Percentiles rank a stretch among this genome's conserved stretches.
Conservation (phyloP, 441 rosid species). For the Lepidium campestre region DNA sequence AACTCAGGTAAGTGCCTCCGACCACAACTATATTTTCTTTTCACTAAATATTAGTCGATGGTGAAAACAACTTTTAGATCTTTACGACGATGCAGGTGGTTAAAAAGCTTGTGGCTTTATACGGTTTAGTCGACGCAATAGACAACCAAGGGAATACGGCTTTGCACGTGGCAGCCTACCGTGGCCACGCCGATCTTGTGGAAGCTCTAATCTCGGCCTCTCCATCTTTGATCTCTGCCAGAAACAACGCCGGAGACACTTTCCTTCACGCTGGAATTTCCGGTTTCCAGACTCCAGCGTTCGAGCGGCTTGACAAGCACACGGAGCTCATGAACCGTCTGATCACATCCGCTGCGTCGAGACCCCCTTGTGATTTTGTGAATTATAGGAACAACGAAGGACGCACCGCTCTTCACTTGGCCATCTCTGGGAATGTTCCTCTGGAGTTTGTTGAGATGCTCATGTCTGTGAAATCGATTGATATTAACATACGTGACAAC, state of each 20-base stretch:
- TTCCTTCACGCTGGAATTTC: constrained; percentile 78
- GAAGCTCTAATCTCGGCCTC: constrained; percentile 57
- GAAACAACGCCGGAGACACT: constrained; percentile 73
- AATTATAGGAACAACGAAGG: constrained; percentile 68
- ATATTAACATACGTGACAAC: constrained; percentile 43
- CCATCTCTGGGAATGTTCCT: constrained; percentile 72
- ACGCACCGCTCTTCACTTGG: constrained; percentile 78
- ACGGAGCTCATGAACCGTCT: constrained; percentile 69
- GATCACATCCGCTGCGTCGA: constrained; percentile 31
- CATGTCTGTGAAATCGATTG: constrained; percentile 63
- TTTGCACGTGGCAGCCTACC: constrained; percentile 67
- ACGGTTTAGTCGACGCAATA: constrained; percentile 37
- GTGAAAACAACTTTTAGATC: background rate
- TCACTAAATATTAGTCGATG: background rate
- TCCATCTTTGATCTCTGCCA: constrained; percentile 49
- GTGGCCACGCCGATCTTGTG: constrained; percentile 67
- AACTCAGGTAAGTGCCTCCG: constrained; percentile 45
- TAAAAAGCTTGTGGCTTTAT: constrained; percentile 51
- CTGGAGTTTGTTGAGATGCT: constrained; percentile 70
- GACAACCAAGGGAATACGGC: constrained; percentile 82
- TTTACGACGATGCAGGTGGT: constrained; percentile 48
- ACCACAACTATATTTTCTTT: background rate
- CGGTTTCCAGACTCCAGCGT: constrained; percentile 70
- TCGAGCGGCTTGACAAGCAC: constrained; percentile 78
- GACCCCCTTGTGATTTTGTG: constrained; percentile 31